A percentile compares a stretch with the other conserved stretches of the same genome.
Conservation (phyloP, 768 basidiomycete genomes). For the Mycena alexandri region DNA sequence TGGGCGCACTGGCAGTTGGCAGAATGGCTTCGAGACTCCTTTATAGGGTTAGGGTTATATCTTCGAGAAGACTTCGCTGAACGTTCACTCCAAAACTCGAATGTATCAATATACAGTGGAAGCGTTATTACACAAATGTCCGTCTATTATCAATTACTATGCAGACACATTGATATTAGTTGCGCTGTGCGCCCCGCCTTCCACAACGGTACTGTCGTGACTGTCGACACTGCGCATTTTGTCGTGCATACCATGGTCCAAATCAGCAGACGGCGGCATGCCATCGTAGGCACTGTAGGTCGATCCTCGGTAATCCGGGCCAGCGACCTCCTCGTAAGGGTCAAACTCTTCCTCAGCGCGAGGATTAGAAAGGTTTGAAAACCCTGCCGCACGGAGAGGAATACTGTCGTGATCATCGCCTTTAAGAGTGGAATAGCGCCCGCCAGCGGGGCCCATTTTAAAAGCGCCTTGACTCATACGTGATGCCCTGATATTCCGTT, state of each 20-base stretch:
- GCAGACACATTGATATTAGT: not conserved
- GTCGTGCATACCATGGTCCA: constrained; percentile 17
- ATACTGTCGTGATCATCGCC: constrained; percentile 33
- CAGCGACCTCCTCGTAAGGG: constrained; percentile 53
- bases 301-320: constrained; percentile 30
- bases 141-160: not conserved
- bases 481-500: constrained; percentile 55
- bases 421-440: constrained; percentile 45
- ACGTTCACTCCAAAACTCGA: too few species aligned
- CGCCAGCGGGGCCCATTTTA: constrained; percentile 46
- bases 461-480: constrained; percentile 53
- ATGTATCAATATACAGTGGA: not conserved
- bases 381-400: constrained; percentile 33
- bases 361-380: constrained; percentile 35
- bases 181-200: not conserved
- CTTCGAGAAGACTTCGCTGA: too few species aligned
- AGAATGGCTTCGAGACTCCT: too few species aligned
- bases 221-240: not conserved
- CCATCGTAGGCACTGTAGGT: constrained; percentile 33
- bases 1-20: too few species aligned
- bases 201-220: too few species aligned
- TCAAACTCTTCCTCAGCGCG: constrained; percentile 49
- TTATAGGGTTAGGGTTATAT: too few species aligned
- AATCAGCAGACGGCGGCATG: constrained; percentile 20
- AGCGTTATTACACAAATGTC: not conserved